Evolutionary conservation across 2,329 filamentous ascomycete species (phyloP), one percentile per base, ranked within the genome.

Genomic region (Paecilomyces sp.): DNA sequence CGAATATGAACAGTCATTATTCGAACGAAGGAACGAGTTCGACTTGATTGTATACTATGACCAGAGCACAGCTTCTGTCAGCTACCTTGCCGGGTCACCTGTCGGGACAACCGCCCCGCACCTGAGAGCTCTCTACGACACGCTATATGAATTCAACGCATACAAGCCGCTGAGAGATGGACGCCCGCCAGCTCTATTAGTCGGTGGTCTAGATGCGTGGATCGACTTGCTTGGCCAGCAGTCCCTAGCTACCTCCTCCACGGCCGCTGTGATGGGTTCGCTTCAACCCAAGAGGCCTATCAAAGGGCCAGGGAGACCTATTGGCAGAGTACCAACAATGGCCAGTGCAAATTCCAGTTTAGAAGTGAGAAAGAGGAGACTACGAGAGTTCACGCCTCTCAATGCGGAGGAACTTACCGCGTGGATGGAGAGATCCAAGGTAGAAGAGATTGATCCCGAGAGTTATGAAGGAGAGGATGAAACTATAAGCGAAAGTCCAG

Each of bases 11-110:
- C 87, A 89, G 65, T 76, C 81, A 1, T 79, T 91, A 33, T 96
- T 96, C 67, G 86, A 85, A 59, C 83, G 88, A 58, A 79, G 85
- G 13, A 83, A 92, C 63, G 82, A 88, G 59, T 96, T 89, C 67
- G 92, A 97, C 65, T 76, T 97, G 51, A 84, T 99, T 11, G 90
- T 99, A 0, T 94, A 95, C 68, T 96, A 97, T 72, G 92, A 99
- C 72, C 84, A 93, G 64, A 75, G 72, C 13, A 87, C 84, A 62
- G 82, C 71, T 80, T 90, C 68, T 60, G 83, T 74, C 65, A 79
- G 63, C 67, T 95, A 82, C 67, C 76, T 83, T 59, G 66, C 75
- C 74, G 70, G 82, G 74, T 72, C 77, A 68, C 69, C 75, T 25
- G 74, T 72, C 55, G 75, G 71, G 41, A 79, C 76, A 18, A 80